Conservation (phyloP, 352 stramenopile genomes). For the Globisporangium spiculum region DNA sequence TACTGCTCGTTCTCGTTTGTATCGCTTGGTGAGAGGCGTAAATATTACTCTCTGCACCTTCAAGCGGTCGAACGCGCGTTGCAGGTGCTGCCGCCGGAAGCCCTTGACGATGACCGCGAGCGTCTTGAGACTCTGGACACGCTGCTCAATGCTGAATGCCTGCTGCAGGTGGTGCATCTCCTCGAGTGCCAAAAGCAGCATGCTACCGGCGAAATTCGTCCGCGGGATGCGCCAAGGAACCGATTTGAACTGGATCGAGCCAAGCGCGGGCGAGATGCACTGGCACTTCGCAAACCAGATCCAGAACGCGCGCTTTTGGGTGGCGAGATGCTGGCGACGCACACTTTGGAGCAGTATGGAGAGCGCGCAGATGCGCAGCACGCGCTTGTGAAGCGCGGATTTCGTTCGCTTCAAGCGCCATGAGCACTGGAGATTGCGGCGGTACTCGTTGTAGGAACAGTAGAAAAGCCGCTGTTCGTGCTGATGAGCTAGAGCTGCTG, state of each 20-base stretch:
- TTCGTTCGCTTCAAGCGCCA: conserved; percentile 6
- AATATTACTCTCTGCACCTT: neutral
- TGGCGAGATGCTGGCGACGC: conserved; percentile 21
- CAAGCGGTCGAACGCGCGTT: conserved; percentile 22
- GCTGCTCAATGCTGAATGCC: conserved; percentile 8
- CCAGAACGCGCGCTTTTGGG: conserved; percentile 39
- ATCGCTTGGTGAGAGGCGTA: neutral
- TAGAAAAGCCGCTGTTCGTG: neutral
- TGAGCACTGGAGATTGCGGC: conserved; percentile 4
- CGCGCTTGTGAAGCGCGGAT: neutral
- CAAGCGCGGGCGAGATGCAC: conserved; percentile 20
- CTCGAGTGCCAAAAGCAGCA: conserved; percentile 30
- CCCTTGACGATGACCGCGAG: conserved; percentile 14
- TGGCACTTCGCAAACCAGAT: conserved; percentile 41
- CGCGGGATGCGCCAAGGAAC: conserved; percentile 20
- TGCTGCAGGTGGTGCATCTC: conserved; percentile 29
- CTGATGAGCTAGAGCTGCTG: neutral
- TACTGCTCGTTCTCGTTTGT: neutral
- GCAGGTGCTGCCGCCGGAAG: conserved; percentile 10
- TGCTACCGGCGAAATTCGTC: conserved; percentile 20
- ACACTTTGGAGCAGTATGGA: conserved; percentile 26
- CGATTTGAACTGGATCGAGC: conserved; percentile 17
- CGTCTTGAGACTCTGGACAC: conserved; percentile 7
- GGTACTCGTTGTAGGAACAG: conserved; percentile 14
- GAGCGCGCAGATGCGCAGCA: neutral